These are phyloP conservation scores for Citeromyces hawaiiensis DNA, from an alignment of 1,139 yeast genomes.

Conservation along the genomic window DNA sequence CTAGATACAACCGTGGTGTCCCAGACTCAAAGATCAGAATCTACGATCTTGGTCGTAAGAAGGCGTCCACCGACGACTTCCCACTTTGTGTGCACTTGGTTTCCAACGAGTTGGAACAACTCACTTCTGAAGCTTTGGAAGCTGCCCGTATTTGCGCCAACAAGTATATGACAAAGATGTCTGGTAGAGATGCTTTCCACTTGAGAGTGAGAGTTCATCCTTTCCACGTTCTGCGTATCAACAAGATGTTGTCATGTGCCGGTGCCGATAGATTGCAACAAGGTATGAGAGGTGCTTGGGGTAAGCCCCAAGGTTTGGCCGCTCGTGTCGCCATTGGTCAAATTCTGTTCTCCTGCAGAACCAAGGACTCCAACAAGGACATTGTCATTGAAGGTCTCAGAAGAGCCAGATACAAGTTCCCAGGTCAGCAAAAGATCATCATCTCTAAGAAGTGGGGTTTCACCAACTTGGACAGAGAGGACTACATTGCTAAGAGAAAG, in stretches of 20 bases:
- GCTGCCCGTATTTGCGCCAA: slow-evolving; percentile 99
- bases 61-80: slow-evolving; percentile 98
- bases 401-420: slow-evolving; percentile 99
- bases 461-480: slow-evolving; percentile 98
- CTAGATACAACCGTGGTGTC: slow-evolving; percentile 99
- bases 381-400: slow-evolving; percentile 98
- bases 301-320: slow-evolving; percentile 99
- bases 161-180: slow-evolving; percentile 95
- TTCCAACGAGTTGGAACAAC: slow-evolving; percentile 98
- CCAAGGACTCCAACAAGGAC: slow-evolving; percentile 95
- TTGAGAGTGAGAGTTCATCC: slow-evolving; percentile 99
- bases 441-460: slow-evolving; percentile 99
- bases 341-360: slow-evolving; percentile 95
- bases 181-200: slow-evolving; percentile 99
- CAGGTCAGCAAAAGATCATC: slow-evolving; percentile 99
- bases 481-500: slow-evolving; percentile 86
- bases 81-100: slow-evolving; percentile 99
- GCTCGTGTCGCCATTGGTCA: slow-evolving; percentile 99
- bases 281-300: slow-evolving; percentile 99
- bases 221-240: slow-evolving; percentile 99
- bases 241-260: slow-evolving; percentile 99
- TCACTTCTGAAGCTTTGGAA: slow-evolving; percentile 98
- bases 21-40: slow-evolving; percentile 99
- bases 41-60: slow-evolving; percentile 99
- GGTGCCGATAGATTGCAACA: slow-evolving; percentile 99